phyloP scores from a whole-genome alignment of 345 rosid genomes.

The Gossypium raimondii region DNA sequence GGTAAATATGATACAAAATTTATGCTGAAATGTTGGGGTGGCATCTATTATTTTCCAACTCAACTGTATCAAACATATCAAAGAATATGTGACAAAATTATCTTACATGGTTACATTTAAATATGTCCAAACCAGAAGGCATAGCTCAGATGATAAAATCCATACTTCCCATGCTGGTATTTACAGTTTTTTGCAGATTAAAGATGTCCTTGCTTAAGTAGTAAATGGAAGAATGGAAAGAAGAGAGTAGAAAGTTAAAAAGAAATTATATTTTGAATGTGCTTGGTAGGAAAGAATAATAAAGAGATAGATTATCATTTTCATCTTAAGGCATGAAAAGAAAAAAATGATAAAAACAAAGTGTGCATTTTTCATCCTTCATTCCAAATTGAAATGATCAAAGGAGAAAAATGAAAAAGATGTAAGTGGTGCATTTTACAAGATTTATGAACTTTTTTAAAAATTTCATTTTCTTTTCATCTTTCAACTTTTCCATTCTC shows the following conservation, averaged over 20 bases:
- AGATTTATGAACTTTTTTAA: neutral
- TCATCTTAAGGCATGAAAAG: too few species aligned
- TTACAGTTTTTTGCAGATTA: slow-evolving; percentile 15
- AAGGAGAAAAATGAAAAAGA: neutral
- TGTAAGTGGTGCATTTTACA: neutral
- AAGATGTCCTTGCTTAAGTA: neutral
- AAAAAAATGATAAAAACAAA: too few species aligned
- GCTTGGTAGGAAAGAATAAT: neutral
- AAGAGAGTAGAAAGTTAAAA: neutral
- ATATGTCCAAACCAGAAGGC: neutral
- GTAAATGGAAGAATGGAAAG: too few species aligned
- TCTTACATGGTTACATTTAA: too few species aligned
- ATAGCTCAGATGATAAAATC: neutral
- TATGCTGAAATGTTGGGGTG: too few species aligned
- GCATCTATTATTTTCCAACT: too few species aligned
- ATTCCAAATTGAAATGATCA: neutral
- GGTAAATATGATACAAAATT: too few species aligned
- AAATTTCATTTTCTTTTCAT: neutral
- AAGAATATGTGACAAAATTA: too few species aligned
- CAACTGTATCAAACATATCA: too few species aligned
- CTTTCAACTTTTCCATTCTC: neutral
- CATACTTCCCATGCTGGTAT: slow-evolving; percentile 11
- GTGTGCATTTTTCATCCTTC: too few species aligned
- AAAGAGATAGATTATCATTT: too few species aligned
- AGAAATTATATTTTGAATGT: neutral